Conservation (phyloP, 257 asterid species). For the Ocimum tenuiflorum region DNA sequence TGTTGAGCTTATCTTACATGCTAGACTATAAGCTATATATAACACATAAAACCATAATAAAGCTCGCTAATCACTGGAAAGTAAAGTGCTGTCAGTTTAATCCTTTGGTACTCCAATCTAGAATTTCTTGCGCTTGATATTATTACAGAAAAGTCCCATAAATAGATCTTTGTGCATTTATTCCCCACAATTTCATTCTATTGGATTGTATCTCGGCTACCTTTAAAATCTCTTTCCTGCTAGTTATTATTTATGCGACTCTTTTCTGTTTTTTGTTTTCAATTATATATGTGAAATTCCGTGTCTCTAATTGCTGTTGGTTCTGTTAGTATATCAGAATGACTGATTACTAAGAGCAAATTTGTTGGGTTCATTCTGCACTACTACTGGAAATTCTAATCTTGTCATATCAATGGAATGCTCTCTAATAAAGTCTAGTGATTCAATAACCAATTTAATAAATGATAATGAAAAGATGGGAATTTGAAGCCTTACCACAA, state of each 20-base stretch:
- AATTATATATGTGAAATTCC: neutral
- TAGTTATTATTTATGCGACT: neutral
- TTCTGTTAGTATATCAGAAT: neutral
- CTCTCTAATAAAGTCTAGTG: neutral
- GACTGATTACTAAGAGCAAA: neutral
- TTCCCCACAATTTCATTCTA: neutral
- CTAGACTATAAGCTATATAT: no score
- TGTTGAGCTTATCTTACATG: neutral
- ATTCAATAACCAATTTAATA: neutral
- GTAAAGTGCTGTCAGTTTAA: neutral
- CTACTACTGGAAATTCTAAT: neutral
- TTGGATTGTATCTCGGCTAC: neutral
- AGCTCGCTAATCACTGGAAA: neutral
- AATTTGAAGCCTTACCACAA: constrained; percentile 45
- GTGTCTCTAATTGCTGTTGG: neutral
- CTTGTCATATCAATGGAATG: neutral
- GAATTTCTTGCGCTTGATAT: neutral
- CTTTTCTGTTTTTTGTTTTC: neutral
- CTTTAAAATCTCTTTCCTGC: neutral
- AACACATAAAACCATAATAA: no score
- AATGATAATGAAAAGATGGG: constrained; percentile 8
- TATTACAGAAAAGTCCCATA: neutral
- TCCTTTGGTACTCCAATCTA: neutral
- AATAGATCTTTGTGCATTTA: neutral
- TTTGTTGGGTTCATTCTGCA: neutral